Evolutionary conservation across 768 basidiomycete genomes (phyloP), one percentile per base, ranked within the genome.

Genomic region (Agrocybe chaxingu): DNA sequence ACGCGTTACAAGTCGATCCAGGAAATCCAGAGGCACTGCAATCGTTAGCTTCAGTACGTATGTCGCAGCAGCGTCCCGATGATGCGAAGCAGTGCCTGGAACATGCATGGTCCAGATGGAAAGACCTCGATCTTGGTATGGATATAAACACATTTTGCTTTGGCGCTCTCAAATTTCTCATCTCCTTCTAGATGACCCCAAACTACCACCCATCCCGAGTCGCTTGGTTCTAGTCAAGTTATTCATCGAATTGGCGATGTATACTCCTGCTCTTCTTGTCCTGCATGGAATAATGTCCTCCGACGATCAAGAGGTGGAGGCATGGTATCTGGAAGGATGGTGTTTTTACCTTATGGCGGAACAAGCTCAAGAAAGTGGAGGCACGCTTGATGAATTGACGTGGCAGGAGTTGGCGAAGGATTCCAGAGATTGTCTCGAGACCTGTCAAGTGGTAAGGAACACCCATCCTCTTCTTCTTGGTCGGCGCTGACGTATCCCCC

Each of bases 311-410:
- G 87, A 91, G 47, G 85, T 93, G 9, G 92, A 95, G 58, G 93
- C 86, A 1, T 95, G 93, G 85, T 96, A 96, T 62, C 80, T 96
- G 29, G 92, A 95, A 67, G 93, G 92, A 47, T 97, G 92, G 92
- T 87, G 89, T 56, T 92, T 90, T 75, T 92, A 84, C 71, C 70
- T 95, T 41, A 84, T 89, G 80, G 79, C 83, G 0, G 86, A 89
- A 64, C 79, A 85, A 52, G 81, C 81, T 7, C 76, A 80, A 53
- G 82, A 86, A 57, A 77, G 68, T 9, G 75, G 73, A 24, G 77
- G 74, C 13, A 76, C 66, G 34, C 50, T 76, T 30, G 76, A 77
- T 33, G 81, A 77, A 12, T 58, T 87, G 54, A 79, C 78, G 3
- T 89, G 86, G 81, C 76, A 87, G 62, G 91, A 94, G 54, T 81